Percentiles rank a stretch among this genome's conserved stretches.
Conservation (phyloP, 768 basidiomycete genomes). For the Scleroderma citrinum region DNA sequence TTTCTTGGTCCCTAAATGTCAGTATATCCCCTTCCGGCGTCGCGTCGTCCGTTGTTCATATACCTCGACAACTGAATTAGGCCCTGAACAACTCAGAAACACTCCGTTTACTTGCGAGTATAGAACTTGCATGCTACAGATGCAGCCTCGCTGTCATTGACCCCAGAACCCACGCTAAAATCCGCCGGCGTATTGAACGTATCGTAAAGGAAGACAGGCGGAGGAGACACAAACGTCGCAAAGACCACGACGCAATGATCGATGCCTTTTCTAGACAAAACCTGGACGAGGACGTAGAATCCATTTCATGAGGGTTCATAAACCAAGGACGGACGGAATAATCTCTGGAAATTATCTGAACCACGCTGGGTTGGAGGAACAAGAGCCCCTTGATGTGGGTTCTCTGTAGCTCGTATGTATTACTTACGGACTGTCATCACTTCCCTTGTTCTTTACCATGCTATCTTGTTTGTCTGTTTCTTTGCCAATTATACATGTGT, state of each 20-base stretch:
- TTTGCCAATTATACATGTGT: background rate
- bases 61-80: constrained; percentile 31
- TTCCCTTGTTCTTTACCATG: constrained; percentile 8
- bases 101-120: constrained; percentile 72
- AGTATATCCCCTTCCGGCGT: constrained; percentile 18
- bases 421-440: constrained; percentile 16
- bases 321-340: constrained; percentile 3
- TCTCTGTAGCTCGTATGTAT: constrained; percentile 12
- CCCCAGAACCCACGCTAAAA: constrained; percentile 58
- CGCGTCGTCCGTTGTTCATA: constrained; percentile 6
- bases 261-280: constrained; percentile 65
- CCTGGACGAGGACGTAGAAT: constrained; percentile 26
- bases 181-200: constrained; percentile 67
- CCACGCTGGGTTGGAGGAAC: background rate
- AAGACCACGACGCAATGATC: constrained; percentile 79
- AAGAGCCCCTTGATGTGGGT: background rate
- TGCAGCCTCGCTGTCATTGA: constrained; percentile 65
- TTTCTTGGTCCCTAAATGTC: constrained; percentile 85
- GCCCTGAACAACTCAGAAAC: constrained; percentile 82
- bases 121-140: constrained; percentile 78
- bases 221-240: constrained; percentile 72
- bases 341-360: background rate
- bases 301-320: constrained; percentile 16
- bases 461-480: background rate
- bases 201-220: constrained; percentile 84